phyloP scores from a whole-genome alignment of 1,284 basidiomycete species.

The Rhodotorula sp. region DNA sequence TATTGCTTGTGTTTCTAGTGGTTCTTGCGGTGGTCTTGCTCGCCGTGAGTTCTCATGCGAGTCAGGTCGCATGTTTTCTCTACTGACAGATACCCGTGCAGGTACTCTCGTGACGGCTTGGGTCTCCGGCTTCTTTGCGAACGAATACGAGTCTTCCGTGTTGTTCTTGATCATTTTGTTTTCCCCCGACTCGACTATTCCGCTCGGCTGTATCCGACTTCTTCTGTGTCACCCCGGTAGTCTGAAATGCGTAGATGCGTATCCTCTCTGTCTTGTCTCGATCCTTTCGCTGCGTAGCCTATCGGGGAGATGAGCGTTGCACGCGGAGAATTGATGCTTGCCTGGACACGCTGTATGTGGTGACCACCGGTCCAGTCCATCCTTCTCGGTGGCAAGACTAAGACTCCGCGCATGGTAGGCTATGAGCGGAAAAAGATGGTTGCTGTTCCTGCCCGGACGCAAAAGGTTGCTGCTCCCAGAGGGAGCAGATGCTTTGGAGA shows the following conservation, averaged over 20 bases:
- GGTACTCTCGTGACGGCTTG: background rate
- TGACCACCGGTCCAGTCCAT: too few relatives aligned
- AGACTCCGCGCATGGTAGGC: too few relatives aligned
- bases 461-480: background rate
- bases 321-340: too few relatives aligned
- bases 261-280: too few relatives aligned
- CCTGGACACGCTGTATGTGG: too few relatives aligned
- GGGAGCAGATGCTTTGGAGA: background rate
- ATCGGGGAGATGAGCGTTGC: too few relatives aligned
- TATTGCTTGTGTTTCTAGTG: slow-evolving; percentile 76
- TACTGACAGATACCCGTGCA: background rate
- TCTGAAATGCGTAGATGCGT: too few relatives aligned
- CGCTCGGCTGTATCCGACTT: too few relatives aligned
- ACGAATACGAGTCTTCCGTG: background rate
- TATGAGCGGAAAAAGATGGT: background rate
- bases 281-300: too few relatives aligned
- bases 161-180: background rate
- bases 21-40: slow-evolving; percentile 87
- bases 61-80: background rate
- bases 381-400: too few relatives aligned
- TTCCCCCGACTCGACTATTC: background rate
- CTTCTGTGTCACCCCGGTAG: too few relatives aligned
- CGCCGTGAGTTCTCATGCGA: slow-evolving; percentile 59
- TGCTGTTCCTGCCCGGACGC: background rate
- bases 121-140: background rate